Evolutionary conservation across 768 basidiomycete species (phyloP).

Genomic region (Tricholoma terreum): DNA sequence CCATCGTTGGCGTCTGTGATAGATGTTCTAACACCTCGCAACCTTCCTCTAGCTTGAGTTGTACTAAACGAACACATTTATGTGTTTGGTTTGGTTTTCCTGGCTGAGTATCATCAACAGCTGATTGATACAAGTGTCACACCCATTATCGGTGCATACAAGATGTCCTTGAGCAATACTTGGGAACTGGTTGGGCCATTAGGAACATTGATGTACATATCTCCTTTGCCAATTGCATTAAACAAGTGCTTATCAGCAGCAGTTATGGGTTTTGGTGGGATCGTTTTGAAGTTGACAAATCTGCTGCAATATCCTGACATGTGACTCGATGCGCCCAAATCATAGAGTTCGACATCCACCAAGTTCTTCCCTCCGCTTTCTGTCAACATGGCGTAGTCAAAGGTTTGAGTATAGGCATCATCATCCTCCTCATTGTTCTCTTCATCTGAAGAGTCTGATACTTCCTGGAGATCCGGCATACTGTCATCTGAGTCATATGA

Average conservation of each 20-base stretch:
- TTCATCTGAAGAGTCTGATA: too few relatives aligned
- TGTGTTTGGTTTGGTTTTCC: too few relatives aligned
- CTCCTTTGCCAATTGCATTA: constrained; percentile 18
- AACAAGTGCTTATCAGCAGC: constrained; percentile 22
- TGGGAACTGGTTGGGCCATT: constrained; percentile 8
- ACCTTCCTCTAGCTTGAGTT: too few relatives aligned
- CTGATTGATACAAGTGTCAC: constrained; percentile 7
- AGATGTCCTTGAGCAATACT: constrained; percentile 2
- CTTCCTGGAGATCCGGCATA: too few relatives aligned
- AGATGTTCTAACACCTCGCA: too few relatives aligned
- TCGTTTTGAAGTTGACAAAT: constrained; percentile 17
- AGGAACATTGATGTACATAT: constrained; percentile 20
- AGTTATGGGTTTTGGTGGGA: constrained; percentile 15
- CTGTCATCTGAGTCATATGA: too few relatives aligned
- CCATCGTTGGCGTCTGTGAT: too few relatives aligned
- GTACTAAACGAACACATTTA: too few relatives aligned
- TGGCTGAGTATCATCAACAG: too few relatives aligned
- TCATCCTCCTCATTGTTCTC: background rate
- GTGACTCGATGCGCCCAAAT: constrained; percentile 15
- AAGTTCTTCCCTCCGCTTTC: background rate
- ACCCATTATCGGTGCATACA: constrained; percentile 9
- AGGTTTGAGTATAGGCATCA: background rate
- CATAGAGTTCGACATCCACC: constrained; percentile 15
- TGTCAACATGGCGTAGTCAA: background rate
- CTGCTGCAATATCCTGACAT: constrained; percentile 10